Conservation (phyloP, 805 yeast genomes). For the Kuraishia floccosa region DNA sequence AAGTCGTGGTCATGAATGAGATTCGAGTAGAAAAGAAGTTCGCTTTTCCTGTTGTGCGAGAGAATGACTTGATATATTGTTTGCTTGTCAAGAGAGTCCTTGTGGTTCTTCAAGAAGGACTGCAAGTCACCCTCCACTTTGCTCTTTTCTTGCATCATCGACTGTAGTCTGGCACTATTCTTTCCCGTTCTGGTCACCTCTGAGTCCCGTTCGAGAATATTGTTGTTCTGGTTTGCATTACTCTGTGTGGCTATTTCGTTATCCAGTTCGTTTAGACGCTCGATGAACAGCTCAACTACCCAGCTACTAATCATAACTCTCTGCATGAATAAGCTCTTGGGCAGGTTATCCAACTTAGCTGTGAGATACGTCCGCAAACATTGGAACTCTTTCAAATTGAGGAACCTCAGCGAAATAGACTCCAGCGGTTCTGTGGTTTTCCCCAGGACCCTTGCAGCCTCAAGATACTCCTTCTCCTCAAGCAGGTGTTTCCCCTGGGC, state of each 20-base stretch:
- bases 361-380: conserved; percentile 36
- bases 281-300: conserved; percentile 49
- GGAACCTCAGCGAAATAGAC: conserved; percentile 44
- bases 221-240: conserved; percentile 5
- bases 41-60: conserved; percentile 52
- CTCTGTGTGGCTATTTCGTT: conserved; percentile 6
- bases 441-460: conserved; percentile 53
- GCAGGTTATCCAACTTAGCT: conserved; percentile 24
- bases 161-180: conserved; percentile 20
- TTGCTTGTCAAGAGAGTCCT: conserved; percentile 42
- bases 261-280: conserved; percentile 23
- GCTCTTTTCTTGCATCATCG: conserved; percentile 17
- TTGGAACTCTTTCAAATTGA: conserved; percentile 27
- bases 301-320: conserved; percentile 47
- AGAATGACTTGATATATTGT: conserved; percentile 65
- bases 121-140: conserved; percentile 21
- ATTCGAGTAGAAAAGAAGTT: conserved; percentile 58
- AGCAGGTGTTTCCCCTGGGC: conserved; percentile 44
- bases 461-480: conserved; percentile 11
- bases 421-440: conserved; percentile 58
- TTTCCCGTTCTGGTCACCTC: background rate
- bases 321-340: conserved; percentile 25
- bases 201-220: conserved; percentile 1
- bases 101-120: conserved; percentile 37
- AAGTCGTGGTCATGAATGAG: conserved; percentile 56